phyloP scores from a whole-genome alignment of 257 asterid genomes.

The Cinchona pubescens region DNA sequence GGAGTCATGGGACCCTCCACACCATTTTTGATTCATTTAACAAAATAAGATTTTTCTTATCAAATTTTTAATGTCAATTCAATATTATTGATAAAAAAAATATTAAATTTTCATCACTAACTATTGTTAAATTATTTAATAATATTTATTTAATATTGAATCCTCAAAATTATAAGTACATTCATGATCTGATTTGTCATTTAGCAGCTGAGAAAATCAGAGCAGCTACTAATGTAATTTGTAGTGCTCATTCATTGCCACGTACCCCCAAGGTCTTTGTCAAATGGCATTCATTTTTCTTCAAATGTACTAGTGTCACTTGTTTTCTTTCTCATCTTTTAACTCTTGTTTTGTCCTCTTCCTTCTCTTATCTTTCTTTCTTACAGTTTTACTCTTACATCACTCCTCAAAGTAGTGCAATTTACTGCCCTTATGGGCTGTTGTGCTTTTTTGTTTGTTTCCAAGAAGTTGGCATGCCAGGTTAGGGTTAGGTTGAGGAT shows the following conservation, averaged over 20 bases:
- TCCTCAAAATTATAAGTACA: too few species aligned
- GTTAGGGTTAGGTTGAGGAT: background rate
- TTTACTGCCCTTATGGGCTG: background rate
- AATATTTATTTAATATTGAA: too few species aligned
- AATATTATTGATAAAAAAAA: too few species aligned
- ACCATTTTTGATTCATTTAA: too few species aligned
- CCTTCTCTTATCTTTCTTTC: background rate
- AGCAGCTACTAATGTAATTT: conserved; percentile 30
- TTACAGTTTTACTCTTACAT: background rate
- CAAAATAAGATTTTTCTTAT: too few species aligned
- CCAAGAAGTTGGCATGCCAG: background rate
- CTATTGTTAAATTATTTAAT: too few species aligned
- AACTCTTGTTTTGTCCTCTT: conserved; percentile 25
- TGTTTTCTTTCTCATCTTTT: background rate
- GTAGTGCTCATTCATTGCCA: conserved; percentile 59
- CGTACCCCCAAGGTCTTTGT: conserved; percentile 44
- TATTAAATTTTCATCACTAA: too few species aligned
- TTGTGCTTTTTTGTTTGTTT: background rate
- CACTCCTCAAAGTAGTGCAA: background rate
- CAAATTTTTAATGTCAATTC: too few species aligned
- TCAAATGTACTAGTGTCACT: conserved; percentile 1
- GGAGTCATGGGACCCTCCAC: conserved; percentile 12
- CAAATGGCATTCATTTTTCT: conserved; percentile 19
- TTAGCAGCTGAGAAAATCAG: conserved; percentile 13
- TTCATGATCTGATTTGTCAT: too few species aligned